Percentiles rank a stretch among this genome's conserved stretches.
Evolutionary conservation across 2,329 filamentous ascomycete species (phyloP).

Genomic region (Hypoxylon sp.): DNA sequence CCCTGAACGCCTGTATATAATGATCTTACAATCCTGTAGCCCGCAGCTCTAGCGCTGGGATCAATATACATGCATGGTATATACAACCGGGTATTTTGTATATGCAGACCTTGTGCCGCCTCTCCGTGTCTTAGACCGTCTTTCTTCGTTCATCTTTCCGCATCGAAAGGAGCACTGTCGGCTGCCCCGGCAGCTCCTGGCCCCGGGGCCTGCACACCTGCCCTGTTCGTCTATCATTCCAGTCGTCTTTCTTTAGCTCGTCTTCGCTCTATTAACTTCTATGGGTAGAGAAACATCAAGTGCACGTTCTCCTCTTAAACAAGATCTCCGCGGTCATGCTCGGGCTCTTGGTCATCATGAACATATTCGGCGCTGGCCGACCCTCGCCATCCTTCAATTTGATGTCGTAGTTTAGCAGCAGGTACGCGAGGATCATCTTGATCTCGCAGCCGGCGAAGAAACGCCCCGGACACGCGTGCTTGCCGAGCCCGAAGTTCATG

Average conservation of each 20-base stretch:
- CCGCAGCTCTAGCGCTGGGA: neutral
- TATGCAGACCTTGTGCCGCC: conserved; percentile 14
- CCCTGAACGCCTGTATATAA: conserved; percentile 19
- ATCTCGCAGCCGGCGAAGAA: conserved; percentile 64
- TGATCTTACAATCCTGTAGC: conserved; percentile 12
- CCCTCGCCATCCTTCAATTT: conserved; percentile 51
- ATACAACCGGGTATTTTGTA: conserved; percentile 25
- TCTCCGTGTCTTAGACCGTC: neutral
- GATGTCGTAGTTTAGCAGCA: conserved; percentile 60
- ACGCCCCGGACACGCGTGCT: conserved; percentile 60
- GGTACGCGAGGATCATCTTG: conserved; percentile 60
- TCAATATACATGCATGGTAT: conserved; percentile 12
- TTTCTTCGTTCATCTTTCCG: conserved; percentile 1
- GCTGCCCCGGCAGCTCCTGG: conserved; percentile 33
- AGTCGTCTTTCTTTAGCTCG: neutral
- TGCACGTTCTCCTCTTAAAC: conserved; percentile 46
- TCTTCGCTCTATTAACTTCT: neutral
- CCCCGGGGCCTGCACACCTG: conserved; percentile 11
- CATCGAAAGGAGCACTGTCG: neutral
- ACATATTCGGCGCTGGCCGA: conserved; percentile 51
- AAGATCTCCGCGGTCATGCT: conserved; percentile 53
- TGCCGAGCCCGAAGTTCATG: conserved; percentile 58
- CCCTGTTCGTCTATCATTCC: neutral
- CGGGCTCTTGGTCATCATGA: conserved; percentile 56
- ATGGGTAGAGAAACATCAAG: neutral